Percentiles rank a stretch among this genome's conserved stretches.
These are phyloP conservation scores for Carex kokanica DNA, from an alignment of 176 grass and related monocot species.

Conservation along the genomic window DNA sequence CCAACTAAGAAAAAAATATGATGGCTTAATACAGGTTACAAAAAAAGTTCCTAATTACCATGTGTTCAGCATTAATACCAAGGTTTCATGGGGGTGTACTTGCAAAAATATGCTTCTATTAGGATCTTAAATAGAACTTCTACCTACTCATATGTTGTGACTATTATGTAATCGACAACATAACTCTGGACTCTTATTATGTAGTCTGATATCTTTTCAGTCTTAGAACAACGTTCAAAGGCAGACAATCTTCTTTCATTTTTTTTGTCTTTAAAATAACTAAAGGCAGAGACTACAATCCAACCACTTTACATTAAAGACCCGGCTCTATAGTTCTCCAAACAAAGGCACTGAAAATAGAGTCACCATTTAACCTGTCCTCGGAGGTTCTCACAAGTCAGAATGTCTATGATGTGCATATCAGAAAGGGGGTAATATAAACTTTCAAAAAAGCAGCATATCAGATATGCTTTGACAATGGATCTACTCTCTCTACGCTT, in stretches of 20 bases:
- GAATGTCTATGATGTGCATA: neutral
- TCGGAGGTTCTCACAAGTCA: neutral
- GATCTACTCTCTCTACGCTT: neutral
- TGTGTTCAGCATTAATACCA: neutral
- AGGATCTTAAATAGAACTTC: neutral
- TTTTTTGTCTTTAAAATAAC: neutral
- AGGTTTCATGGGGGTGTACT: neutral
- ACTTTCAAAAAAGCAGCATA: neutral
- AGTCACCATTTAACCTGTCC: neutral
- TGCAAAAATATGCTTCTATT: neutral
- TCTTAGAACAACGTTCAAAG: neutral
- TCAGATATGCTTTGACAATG: neutral
- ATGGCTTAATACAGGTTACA: neutral
- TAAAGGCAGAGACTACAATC: neutral
- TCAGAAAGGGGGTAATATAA: neutral
- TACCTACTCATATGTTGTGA: neutral
- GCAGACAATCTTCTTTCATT: neutral
- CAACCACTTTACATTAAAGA: neutral
- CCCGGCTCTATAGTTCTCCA: neutral
- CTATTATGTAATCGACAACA: neutral
- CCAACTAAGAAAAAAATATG: slow-evolving; percentile 43
- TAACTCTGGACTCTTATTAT: neutral
- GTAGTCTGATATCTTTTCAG: neutral
- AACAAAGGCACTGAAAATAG: neutral
- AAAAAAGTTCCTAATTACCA: neutral